Conservation (phyloP, 805 yeast genomes). For the Cyberlindnera saturnus region DNA sequence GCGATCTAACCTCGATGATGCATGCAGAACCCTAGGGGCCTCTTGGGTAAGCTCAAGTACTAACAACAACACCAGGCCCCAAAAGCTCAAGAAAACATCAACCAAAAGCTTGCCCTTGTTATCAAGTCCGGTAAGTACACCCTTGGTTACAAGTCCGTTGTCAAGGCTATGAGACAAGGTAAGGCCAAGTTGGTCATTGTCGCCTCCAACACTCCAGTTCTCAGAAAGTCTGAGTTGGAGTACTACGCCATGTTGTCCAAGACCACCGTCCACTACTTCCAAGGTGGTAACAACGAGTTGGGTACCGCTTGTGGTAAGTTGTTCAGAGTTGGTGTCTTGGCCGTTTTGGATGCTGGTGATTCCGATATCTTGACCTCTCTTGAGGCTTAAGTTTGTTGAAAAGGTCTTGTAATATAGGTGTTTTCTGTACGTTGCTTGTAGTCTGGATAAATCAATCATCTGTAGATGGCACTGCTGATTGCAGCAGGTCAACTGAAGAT, state of each 20-base stretch:
- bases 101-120: conserved; percentile 96
- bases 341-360: conserved; percentile 98
- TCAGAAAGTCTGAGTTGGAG: conserved; percentile 99
- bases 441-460: not conserved
- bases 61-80: conserved; percentile 72
- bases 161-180: conserved; percentile 97
- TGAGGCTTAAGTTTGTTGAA: conserved; percentile 16
- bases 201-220: conserved; percentile 99
- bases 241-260: conserved; percentile 99
- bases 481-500: not conserved
- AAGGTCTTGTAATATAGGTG: not conserved
- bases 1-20: not conserved
- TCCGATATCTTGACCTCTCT: conserved; percentile 86
- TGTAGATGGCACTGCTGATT: not conserved
- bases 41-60: conserved; percentile 22
- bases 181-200: conserved; percentile 97
- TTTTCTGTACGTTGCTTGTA: not conserved
- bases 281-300: conserved; percentile 99
- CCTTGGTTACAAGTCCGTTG: conserved; percentile 98
- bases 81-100: conserved; percentile 88
- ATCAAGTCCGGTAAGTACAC: conserved; percentile 99
- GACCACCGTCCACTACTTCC: conserved; percentile 96
- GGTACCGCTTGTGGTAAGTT: conserved; percentile 99
- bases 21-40: not conserved
- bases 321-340: conserved; percentile 98